Conservation (phyloP, 1,284 basidiomycete genomes). For the Pseudozyma hubeiensis region DNA sequence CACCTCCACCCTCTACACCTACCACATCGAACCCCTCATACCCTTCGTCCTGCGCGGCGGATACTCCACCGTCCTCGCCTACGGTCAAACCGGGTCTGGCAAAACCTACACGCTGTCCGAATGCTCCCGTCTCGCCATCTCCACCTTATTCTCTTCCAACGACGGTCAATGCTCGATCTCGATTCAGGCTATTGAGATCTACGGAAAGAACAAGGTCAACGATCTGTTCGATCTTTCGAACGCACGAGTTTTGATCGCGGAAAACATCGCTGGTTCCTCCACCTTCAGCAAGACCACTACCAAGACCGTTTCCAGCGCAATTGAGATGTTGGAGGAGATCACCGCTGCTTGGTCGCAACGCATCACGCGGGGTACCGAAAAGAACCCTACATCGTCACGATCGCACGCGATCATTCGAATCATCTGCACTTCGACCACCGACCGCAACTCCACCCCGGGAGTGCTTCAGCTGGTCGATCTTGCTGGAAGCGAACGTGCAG, state of each 20-base stretch:
- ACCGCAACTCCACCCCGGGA: constrained; percentile 25
- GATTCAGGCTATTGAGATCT: constrained; percentile 28
- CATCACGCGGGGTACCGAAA: constrained; percentile 27
- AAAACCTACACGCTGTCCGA: constrained; percentile 28
- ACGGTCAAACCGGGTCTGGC: constrained; percentile 35
- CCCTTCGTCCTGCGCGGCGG: constrained; percentile 30
- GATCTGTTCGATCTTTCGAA: constrained; percentile 31
- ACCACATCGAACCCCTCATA: constrained; percentile 18
- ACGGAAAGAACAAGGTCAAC: constrained; percentile 33
- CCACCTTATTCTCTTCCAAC: constrained; percentile 10
- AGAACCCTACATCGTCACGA: constrained; percentile 19
- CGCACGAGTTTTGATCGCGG: constrained; percentile 13
- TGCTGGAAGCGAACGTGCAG: constrained; percentile 26
- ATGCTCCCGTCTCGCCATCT: constrained; percentile 17
- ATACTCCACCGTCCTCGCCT: constrained; percentile 33
- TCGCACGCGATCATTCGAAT: constrained; percentile 34
- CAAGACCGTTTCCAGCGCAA: not conserved
- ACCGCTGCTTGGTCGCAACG: constrained; percentile 22
- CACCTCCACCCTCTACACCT: constrained; percentile 11
- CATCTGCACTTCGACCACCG: constrained; percentile 2
- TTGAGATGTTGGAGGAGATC: constrained; percentile 14
- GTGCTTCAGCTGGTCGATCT: constrained; percentile 36
- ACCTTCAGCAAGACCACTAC: constrained; percentile 19
- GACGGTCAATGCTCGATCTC: not conserved
- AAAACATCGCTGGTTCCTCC: constrained; percentile 20